These are phyloP conservation scores for Oryza punctata DNA, from an alignment of 176 grass and related monocot genomes.

Conservation along the genomic window DNA sequence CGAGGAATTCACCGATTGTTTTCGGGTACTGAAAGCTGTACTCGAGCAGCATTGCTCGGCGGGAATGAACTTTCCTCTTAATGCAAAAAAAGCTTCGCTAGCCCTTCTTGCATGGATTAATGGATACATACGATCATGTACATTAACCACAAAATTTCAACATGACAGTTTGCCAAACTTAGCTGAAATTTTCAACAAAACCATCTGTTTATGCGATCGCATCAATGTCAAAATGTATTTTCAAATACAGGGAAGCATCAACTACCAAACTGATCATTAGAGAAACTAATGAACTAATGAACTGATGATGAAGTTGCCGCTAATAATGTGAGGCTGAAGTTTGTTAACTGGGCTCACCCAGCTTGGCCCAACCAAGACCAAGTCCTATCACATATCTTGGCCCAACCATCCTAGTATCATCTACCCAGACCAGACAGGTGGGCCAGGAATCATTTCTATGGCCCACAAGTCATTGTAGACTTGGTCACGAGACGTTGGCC, in stretches of 20 bases:
- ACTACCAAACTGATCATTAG: background rate
- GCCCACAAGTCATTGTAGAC: background rate
- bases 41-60: conserved; percentile 41
- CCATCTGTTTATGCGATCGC: background rate
- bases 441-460: background rate
- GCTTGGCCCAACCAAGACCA: background rate
- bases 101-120: conserved; percentile 29
- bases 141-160: background rate
- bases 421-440: background rate
- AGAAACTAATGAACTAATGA: background rate
- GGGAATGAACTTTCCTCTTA: conserved; percentile 34
- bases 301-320: background rate
- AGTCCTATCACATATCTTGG: background rate
- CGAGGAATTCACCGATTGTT: conserved; percentile 51
- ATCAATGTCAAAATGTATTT: background rate
- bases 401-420: background rate
- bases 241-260: background rate
- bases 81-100: conserved; percentile 20
- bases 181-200: background rate
- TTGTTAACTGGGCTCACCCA: background rate
- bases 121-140: background rate
- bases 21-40: conserved; percentile 57
- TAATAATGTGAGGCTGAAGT: background rate
- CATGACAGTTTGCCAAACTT: background rate
- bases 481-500: conserved; percentile 30